These are phyloP conservation scores for Gyromitra esculenta DNA, from an alignment of 2,329 filamentous ascomycete species.

Conservation along the genomic window DNA sequence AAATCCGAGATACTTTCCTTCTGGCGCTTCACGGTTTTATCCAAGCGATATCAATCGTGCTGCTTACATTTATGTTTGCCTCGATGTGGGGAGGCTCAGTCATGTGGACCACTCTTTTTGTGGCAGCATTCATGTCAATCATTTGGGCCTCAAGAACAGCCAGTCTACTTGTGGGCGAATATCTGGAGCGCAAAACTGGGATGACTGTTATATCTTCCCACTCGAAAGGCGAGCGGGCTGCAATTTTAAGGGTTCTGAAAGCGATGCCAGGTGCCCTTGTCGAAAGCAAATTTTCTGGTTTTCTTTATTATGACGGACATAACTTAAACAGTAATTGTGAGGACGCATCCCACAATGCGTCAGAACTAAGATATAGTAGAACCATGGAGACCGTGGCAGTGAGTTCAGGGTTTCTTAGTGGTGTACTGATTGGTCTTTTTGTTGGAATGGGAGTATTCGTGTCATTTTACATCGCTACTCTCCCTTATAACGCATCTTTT, in stretches of 20 bases:
- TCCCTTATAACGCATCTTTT: constrained; percentile 15
- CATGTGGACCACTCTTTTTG: constrained; percentile 15
- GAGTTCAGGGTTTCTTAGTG: background rate
- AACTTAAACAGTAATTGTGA: background rate
- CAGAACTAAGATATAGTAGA: background rate
- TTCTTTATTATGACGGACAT: constrained; percentile 10
- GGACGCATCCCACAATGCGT: background rate
- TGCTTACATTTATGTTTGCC: constrained; percentile 23
- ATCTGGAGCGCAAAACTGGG: constrained; percentile 2
- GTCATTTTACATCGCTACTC: constrained; percentile 7
- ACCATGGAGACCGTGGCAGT: background rate
- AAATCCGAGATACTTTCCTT: background rate
- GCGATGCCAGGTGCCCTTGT: background rate
- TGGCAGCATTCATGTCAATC: constrained; percentile 22
- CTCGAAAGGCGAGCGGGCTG: background rate
- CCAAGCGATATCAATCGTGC: constrained; percentile 10
- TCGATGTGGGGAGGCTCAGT: constrained; percentile 28
- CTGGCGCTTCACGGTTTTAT: background rate
- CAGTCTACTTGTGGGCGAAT: constrained; percentile 7
- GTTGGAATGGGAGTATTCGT: background rate
- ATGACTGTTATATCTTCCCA: constrained; percentile 10
- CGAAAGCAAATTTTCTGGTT: background rate
- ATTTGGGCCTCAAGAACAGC: constrained; percentile 26
- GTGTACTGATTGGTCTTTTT: background rate
- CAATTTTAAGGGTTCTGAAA: background rate